phyloP scores from a whole-genome alignment of 2,329 filamentous ascomycete genomes.

The Zasmidium citrigriseum region DNA sequence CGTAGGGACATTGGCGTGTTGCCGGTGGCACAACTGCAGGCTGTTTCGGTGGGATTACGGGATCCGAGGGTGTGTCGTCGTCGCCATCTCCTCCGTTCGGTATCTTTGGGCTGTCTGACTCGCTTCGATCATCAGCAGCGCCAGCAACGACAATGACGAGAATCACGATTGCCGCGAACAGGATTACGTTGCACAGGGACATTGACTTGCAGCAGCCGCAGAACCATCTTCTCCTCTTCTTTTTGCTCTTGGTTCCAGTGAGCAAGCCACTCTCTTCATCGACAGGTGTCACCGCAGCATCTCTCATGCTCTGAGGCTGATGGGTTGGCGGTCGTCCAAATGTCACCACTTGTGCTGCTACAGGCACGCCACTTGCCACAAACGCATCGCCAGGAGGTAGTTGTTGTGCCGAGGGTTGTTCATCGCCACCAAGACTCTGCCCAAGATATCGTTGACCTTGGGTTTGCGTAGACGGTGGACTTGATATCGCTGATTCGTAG shows the following conservation, averaged over 20 bases:
- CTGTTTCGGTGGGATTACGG: neutral
- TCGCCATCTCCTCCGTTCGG: neutral
- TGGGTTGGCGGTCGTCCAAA: neutral
- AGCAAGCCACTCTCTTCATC: constrained; percentile 22
- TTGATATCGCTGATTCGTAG: constrained; percentile 26
- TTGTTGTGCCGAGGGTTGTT: neutral
- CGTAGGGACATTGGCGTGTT: constrained; percentile 15
- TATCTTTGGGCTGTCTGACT: neutral
- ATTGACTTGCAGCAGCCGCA: constrained; percentile 7
- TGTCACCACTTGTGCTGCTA: neutral
- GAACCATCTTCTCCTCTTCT: constrained; percentile 1
- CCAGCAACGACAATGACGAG: constrained; percentile 8
- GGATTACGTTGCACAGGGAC: constrained; percentile 16
- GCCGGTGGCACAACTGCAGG: constrained; percentile 2
- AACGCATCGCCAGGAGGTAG: constrained; percentile 1
- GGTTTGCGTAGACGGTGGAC: constrained; percentile 8
- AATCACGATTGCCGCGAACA: constrained; percentile 12
- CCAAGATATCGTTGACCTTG: neutral
- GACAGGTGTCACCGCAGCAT: constrained; percentile 1
- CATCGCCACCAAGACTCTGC: constrained; percentile 5
- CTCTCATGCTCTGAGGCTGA: constrained; percentile 21
- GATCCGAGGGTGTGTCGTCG: neutral
- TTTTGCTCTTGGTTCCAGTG: neutral
- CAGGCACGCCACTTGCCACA: neutral
- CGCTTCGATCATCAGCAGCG: constrained; percentile 3